Percentiles rank a stretch among this genome's conserved stretches.
Conservation (phyloP, 208 protist species). For the Leishmania martiniquensis region DNA sequence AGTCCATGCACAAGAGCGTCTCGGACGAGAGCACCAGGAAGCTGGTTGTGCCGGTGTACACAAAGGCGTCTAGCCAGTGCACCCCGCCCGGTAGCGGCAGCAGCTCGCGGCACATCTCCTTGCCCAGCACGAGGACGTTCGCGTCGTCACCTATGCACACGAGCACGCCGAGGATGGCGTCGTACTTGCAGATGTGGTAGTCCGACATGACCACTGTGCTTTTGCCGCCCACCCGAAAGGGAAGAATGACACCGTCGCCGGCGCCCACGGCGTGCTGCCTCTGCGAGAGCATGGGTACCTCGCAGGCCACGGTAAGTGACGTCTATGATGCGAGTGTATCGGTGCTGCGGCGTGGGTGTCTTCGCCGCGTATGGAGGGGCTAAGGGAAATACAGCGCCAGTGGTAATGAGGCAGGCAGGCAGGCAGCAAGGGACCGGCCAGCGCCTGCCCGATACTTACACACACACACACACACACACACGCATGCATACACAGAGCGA, state of each 20-base stretch:
- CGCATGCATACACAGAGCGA: not conserved
- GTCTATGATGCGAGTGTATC: not conserved
- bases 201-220: conserved; percentile 74
- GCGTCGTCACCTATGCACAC: conserved; percentile 78
- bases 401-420: not conserved
- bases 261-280: not conserved
- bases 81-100: conserved; percentile 54
- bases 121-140: conserved; percentile 66
- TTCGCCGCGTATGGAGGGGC: not conserved
- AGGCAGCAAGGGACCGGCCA: not conserved
- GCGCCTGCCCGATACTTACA: too few species aligned
- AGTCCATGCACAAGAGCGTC: conserved; percentile 69
- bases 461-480: not conserved
- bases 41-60: conserved; percentile 80
- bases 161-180: conserved; percentile 72
- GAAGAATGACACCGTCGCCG: conserved; percentile 11
- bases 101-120: conserved; percentile 57
- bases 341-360: not conserved
- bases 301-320: not conserved
- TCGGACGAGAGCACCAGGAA: conserved; percentile 82
- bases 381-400: not conserved
- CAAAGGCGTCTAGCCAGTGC: conserved; percentile 72
- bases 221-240: conserved; percentile 50
- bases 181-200: conserved; percentile 83
- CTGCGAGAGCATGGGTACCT: conserved; percentile 11